A percentile compares a stretch with the other conserved stretches of the same genome.
Evolutionary conservation across 495 filamentous ascomycete species (phyloP).

Genomic region (Platismatia glauca): DNA sequence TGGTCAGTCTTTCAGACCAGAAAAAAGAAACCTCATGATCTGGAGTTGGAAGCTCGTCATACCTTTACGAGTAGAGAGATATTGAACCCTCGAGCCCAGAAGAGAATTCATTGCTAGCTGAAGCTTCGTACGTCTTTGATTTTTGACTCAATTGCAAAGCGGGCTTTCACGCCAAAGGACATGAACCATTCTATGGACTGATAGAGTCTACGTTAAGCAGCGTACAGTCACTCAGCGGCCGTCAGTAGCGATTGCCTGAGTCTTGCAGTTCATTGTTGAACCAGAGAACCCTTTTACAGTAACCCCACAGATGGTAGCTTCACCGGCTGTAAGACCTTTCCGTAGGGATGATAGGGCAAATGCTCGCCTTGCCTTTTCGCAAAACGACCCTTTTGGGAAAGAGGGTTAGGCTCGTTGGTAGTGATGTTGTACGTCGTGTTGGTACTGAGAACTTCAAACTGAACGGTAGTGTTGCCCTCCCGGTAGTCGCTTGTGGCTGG

Average conservation of each 20-base stretch:
- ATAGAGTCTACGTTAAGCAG: neutral
- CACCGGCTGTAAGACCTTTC: neutral
- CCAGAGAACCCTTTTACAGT: neutral
- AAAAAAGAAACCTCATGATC: no score
- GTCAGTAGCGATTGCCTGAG: neutral
- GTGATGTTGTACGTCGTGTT: conserved; percentile 1
- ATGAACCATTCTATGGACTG: neutral
- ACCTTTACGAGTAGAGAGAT: neutral
- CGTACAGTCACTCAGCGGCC: neutral
- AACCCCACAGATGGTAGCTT: neutral
- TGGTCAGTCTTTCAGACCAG: no score
- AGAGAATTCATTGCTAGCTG: no score
- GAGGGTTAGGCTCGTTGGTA: conserved; percentile 1
- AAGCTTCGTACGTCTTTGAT: neutral
- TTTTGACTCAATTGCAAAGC: no score
- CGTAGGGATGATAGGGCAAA: neutral
- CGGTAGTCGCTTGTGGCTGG: conserved; percentile 33
- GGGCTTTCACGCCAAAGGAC: neutral
- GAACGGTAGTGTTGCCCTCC: conserved; percentile 9
- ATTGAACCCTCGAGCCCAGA: neutral
- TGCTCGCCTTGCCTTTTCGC: neutral
- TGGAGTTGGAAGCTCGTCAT: neutral
- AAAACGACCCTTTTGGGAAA: neutral
- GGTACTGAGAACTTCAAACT: conserved; percentile 8
- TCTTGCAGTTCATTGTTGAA: no score